Evolutionary conservation across 306 rosid species (phyloP).

Genomic region (Prunus fruticosa): DNA sequence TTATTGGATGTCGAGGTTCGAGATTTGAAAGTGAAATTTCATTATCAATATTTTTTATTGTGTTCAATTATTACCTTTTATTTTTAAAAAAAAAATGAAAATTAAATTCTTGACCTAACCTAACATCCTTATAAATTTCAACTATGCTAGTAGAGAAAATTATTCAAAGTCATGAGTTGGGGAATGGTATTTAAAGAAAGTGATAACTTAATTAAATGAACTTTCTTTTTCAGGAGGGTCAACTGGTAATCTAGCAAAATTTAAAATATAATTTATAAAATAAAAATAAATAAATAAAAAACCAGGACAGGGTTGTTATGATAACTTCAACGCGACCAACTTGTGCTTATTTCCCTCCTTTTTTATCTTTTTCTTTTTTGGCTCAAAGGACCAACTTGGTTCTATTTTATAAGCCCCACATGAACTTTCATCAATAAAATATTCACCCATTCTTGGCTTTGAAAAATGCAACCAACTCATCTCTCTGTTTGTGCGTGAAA

Average conservation of each 20-base stretch:
- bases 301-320: not conserved
- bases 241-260: not conserved
- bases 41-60: too few species aligned
- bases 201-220: not conserved
- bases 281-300: too few species aligned
- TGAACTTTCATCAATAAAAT: conserved; percentile 15
- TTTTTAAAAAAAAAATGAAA: too few species aligned
- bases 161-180: not conserved
- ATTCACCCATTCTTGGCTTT: not conserved
- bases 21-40: rapidly evolving
- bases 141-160: not conserved
- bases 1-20: not conserved
- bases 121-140: not conserved
- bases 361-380: not conserved
- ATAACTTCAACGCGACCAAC: not conserved
- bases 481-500: not conserved
- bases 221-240: not conserved
- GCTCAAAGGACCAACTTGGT: conserved; percentile 13
- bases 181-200: not conserved
- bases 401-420: conserved; percentile 15
- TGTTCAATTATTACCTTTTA: too few species aligned
- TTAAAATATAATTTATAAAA: too few species aligned
- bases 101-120: not conserved
- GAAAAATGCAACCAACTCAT: not conserved
- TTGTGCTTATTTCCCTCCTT: not conserved